A percentile compares a stretch with the other conserved stretches of the same genome.
These are phyloP conservation scores for Fraxinus velutina DNA, from an alignment of 305 asterid genomes.

Conservation along the genomic window DNA sequence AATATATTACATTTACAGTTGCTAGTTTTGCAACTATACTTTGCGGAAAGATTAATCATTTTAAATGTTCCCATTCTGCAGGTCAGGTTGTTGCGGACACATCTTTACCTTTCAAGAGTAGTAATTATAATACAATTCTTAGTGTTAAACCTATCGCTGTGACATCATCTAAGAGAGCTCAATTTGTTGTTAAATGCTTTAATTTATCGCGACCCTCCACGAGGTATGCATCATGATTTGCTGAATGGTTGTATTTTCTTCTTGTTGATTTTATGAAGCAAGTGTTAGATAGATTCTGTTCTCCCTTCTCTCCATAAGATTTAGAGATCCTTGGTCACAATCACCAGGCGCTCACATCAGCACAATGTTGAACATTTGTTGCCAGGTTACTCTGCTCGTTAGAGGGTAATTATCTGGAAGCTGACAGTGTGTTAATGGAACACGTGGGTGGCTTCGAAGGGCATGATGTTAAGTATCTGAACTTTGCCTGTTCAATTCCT, in stretches of 20 bases:
- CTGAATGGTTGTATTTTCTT: neutral
- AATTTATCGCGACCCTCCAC: conserved; percentile 56
- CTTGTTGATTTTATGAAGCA: neutral
- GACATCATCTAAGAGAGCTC: conserved; percentile 52
- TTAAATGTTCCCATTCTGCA: conserved; percentile 30
- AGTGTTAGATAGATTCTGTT: neutral
- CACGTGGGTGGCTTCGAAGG: conserved; percentile 34
- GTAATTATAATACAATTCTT: conserved; percentile 41
- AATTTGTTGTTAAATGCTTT: conserved; percentile 56
- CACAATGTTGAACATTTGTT: neutral
- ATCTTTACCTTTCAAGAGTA: conserved; percentile 44
- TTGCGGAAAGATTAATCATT: conserved; percentile 11
- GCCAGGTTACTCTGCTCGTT: conserved; percentile 64
- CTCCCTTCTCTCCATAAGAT: too few species aligned
- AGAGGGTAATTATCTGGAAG: conserved; percentile 61
- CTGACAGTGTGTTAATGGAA: conserved; percentile 35
- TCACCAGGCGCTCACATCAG: neutral
- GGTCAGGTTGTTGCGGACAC: conserved; percentile 64
- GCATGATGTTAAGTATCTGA: conserved; percentile 37
- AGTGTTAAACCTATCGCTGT: conserved; percentile 72
- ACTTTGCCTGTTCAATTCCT: conserved; percentile 53
- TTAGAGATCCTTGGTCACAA: too few species aligned
- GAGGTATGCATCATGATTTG: conserved; percentile 41
- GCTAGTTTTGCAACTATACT: neutral
- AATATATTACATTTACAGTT: neutral